Percentiles rank a stretch among this genome's conserved stretches.
Evolutionary conservation across 2,329 filamentous ascomycete species (phyloP).

Genomic region (Orbilia brochopaga): DNA sequence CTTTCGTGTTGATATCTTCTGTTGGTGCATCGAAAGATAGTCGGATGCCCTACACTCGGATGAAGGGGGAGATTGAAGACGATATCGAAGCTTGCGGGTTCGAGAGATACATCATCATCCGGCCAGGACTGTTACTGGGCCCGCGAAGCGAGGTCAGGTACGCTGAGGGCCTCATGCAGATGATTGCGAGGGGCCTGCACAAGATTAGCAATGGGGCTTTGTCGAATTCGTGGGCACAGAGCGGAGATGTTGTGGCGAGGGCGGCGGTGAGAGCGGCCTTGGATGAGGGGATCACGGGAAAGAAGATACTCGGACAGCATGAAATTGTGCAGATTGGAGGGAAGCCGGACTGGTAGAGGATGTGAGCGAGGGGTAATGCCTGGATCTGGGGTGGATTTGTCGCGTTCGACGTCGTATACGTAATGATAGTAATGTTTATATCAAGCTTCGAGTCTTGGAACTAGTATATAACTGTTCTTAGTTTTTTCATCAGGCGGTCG

Average conservation of each 20-base stretch:
- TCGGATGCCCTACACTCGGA: constrained; percentile 66
- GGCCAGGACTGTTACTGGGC: constrained; percentile 79
- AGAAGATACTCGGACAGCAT: constrained; percentile 64
- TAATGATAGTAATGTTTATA: no score
- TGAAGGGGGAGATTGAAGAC: constrained; percentile 90
- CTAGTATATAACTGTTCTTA: no score
- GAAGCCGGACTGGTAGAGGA: constrained; percentile 55
- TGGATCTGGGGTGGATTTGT: background rate
- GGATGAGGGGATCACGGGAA: constrained; percentile 66
- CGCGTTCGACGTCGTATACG: no score
- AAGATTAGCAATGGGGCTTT: constrained; percentile 62
- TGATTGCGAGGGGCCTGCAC: constrained; percentile 65
- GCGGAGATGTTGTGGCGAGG: constrained; percentile 72
- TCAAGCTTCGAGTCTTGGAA: no score
- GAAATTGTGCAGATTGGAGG: constrained; percentile 74
- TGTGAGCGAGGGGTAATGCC: background rate
- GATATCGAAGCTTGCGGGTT: constrained; percentile 74
- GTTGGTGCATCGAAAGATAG: constrained; percentile 63
- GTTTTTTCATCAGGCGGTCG: no score
- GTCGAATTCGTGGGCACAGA: constrained; percentile 74
- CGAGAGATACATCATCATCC: constrained; percentile 74
- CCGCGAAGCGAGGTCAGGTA: constrained; percentile 68
- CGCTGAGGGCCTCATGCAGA: constrained; percentile 66
- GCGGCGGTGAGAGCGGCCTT: constrained; percentile 69
- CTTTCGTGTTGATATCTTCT: constrained; percentile 77